Percentiles rank a stretch among this genome's conserved stretches.
Conservation (phyloP, 495 filamentous ascomycete genomes). For the Neurospora hispaniola region DNA sequence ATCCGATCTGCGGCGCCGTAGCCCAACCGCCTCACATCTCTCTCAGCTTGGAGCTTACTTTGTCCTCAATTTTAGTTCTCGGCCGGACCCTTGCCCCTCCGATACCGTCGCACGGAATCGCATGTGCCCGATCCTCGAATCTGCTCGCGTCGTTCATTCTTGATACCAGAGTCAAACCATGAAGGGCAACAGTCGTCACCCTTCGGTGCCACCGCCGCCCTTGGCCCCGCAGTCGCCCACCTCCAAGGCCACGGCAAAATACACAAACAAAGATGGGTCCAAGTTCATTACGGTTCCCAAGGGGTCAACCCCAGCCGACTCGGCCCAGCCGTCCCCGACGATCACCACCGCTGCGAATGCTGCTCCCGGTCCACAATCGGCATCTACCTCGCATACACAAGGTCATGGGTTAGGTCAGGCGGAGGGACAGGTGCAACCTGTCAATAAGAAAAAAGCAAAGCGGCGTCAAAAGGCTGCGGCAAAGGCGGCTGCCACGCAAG, state of each 20-base stretch:
- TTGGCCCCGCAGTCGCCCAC: constrained; percentile 28
- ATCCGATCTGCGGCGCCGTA: not conserved
- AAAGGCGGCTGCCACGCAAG: constrained; percentile 47
- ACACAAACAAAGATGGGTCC: constrained; percentile 57
- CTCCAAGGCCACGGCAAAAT: constrained; percentile 41
- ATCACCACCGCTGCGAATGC: constrained; percentile 22
- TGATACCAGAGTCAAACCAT: constrained; percentile 23
- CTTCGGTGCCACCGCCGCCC: constrained; percentile 24
- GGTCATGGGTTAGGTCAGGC: not conserved
- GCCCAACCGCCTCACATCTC: not conserved
- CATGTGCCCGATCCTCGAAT: not conserved
- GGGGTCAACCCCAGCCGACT: constrained; percentile 37
- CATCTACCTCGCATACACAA: constrained; percentile 7
- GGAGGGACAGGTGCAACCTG: constrained; percentile 31
- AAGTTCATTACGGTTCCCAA: constrained; percentile 61
- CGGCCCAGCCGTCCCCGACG: constrained; percentile 39
- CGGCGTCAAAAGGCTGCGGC: constrained; percentile 69
- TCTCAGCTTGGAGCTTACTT: not conserved
- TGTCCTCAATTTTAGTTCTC: not conserved
- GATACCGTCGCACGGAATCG: not conserved
- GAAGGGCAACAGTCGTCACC: constrained; percentile 41
- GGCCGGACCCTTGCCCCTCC: not conserved
- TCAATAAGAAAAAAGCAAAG: constrained; percentile 92
- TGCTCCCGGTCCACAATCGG: constrained; percentile 11
- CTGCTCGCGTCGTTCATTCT: not conserved